phyloP scores from a whole-genome alignment of 2,329 filamentous ascomycete species.

The Exophiala spinifera region DNA sequence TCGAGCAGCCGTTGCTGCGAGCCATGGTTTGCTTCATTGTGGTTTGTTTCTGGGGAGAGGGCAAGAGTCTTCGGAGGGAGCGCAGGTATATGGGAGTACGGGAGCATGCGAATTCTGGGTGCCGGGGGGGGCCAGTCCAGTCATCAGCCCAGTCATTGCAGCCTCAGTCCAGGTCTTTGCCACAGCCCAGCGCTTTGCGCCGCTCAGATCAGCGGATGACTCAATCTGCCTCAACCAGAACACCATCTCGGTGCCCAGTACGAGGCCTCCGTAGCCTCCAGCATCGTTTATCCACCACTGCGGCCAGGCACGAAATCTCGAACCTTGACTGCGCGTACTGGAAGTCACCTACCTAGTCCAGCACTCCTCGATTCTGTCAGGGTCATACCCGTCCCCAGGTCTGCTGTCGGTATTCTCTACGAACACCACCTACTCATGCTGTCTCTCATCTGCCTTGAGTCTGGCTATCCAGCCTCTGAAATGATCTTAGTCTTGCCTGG shows the following conservation, averaged over 20 bases:
- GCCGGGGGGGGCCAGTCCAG: conserved; percentile 7
- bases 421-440: too few relatives aligned
- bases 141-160: too few relatives aligned
- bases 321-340: background rate
- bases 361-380: background rate
- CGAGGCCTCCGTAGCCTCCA: too few relatives aligned
- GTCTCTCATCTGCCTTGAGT: background rate
- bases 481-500: too few relatives aligned
- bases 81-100: background rate
- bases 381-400: too few relatives aligned
- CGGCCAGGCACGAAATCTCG: background rate
- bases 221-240: conserved; percentile 11
- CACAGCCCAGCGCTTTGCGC: conserved; percentile 3
- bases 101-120: conserved; percentile 4
- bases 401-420: too few relatives aligned
- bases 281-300: background rate
- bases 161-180: conserved; percentile 3
- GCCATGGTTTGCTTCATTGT: conserved; percentile 19
- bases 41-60: conserved; percentile 7
- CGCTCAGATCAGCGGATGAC: conserved; percentile 24
- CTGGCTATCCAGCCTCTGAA: background rate
- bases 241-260: background rate
- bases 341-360: background rate
- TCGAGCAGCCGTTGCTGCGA: conserved; percentile 23
- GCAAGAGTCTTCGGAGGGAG: background rate